Evolutionary conservation across 1,284 basidiomycete genomes (phyloP), one percentile per base, ranked within the genome.

Genomic region (Bjerkandera adusta): DNA sequence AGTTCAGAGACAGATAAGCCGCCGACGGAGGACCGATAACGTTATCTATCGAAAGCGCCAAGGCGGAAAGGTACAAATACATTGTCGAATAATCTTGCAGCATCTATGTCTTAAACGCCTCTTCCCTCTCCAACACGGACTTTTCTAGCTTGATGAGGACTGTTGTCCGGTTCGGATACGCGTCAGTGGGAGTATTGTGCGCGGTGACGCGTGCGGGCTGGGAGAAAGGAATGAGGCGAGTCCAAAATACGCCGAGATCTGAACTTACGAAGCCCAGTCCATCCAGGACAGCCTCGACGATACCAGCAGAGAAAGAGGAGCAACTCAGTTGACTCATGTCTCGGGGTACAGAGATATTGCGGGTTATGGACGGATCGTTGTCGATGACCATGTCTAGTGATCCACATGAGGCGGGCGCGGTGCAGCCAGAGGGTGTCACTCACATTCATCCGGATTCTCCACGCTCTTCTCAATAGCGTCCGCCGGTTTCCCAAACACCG

Each of bases 121-220:
- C 89, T 69, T 96, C 93, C 40, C 93, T 79, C 58, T 94, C 91
- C 62, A 96, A 74, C 38, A 95, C 92, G 47, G 83, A 86, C 63
- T 83, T 83, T 66, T 97, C 92, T 49, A 97, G 75, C 69, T 97
- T 97, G 71, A 97, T 95, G 39, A 97, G 77, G 50, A 97, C 92
- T 13, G 93, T 94, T 1, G 88, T 95, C 43, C 92, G 81, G 45
- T 85, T 81, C 1, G 96, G 93, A 58, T 77, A 81, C 52, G 88
- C 82, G 8, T 86, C 72, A 0, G 82, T 93, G 0, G 92, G 86
- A 0, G 97, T 96, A 34, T 87, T 89, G 65, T 99, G 97, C 0
- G 97, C 94, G 0, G 97, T 99, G 12, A 99, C 97, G 56, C 96
- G 79, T 2, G 95, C 93, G 10, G 96, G 96, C 95, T 98, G 43